Evolutionary conservation across 2,329 filamentous ascomycete genomes (phyloP), one percentile per base, ranked within the genome.

Genomic region (Colletotrichum sp.): DNA sequence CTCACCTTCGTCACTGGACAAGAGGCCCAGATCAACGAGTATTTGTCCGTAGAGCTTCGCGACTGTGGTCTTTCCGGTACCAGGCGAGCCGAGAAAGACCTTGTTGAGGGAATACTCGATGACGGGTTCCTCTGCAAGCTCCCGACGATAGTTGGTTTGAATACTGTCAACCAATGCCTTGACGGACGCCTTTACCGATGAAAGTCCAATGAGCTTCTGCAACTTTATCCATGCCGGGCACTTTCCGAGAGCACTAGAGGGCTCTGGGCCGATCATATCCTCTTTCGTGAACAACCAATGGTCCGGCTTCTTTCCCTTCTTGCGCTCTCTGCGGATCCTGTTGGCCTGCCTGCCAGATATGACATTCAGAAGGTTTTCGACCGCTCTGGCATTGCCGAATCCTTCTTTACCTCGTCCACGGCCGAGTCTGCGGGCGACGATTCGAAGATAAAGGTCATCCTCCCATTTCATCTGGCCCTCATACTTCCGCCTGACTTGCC

Each of bases 61-160:
- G 0, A 96, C 92, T 0, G 93, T 93, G 0, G 94, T 96, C 79
- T 96, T 96, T 0, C 94, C 94, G 0, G 94, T 96, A 0, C 95
- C 94, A 0, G 95, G 94, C 2, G 88, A 90, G 0, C 94, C 94
- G 0, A 95, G 81, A 71, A 96, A 95, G 3, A 95, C 90, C 9
- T 89, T 87, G 81, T 95, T 96, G 0, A 95, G 86, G 0, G 89
- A 91, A 68, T 91, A 92, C 69, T 92, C 84, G 0, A 95, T 84
- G 0, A 88, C 81, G 0, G 89, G 87, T 80, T 93, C 85, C 78
- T 95, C 93, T 0, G 85, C 79, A 0, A 96, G 83, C 79, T 96
- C 94, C 0, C 93, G 86, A 6, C 89, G 78, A 75, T 95, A 95
- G 80, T 96, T 96, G 3, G 86, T 85, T 70, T 89, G 84, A 19